Conservation (phyloP, 768 basidiomycete species). For the Boletus rex-veris region DNA sequence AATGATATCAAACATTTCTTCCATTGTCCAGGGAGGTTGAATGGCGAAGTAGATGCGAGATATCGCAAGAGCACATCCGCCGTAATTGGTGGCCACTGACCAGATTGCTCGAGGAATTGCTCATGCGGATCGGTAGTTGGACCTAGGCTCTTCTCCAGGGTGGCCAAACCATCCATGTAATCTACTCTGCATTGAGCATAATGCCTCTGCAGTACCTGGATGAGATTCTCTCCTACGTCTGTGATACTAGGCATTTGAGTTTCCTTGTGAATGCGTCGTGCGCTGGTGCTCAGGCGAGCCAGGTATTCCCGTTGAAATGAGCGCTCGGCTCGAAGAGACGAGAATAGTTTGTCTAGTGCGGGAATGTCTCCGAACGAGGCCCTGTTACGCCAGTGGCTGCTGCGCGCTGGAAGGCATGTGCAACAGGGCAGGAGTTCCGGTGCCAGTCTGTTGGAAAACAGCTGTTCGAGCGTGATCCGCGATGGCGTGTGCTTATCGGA, state of each 20-base stretch:
- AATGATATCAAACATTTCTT: neutral
- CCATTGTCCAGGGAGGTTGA: neutral
- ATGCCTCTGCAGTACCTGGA: neutral
- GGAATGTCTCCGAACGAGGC: neutral
- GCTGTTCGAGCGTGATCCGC: neutral
- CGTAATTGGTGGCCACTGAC: neutral
- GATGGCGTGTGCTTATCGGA: no score
- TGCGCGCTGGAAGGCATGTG: no score
- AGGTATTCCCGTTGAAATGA: neutral
- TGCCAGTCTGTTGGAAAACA: neutral
- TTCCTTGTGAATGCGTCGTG: neutral
- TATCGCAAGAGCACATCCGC: neutral
- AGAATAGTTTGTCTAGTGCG: neutral
- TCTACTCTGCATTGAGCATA: neutral
- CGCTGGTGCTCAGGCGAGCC: neutral
- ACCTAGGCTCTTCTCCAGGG: neutral
- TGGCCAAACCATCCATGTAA: neutral
- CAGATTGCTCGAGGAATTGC: neutral
- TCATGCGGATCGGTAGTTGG: neutral
- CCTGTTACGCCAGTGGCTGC: neutral
- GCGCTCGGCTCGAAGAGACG: neutral
- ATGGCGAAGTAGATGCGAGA: neutral
- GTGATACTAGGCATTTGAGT: neutral
- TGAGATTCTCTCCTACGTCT: neutral
- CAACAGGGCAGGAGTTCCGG: neutral